phyloP scores from a whole-genome alignment of 805 yeast species.

The Sugiyamaella chiloensis region DNA sequence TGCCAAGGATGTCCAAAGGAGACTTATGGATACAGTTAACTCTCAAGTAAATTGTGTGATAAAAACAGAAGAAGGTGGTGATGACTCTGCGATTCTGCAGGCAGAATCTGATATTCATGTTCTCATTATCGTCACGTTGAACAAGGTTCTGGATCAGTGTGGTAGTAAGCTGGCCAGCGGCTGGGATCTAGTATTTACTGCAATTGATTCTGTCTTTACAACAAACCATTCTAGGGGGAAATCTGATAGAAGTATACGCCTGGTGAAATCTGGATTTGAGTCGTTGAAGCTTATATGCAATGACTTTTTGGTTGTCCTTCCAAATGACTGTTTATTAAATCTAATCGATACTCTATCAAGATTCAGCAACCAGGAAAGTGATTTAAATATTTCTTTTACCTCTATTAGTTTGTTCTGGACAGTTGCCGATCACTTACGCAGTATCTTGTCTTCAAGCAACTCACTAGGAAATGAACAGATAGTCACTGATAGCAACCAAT shows the following conservation, averaged over 20 bases:
- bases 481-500: constrained; percentile 14
- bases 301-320: constrained; percentile 74
- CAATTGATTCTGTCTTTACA: constrained; percentile 36
- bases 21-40: constrained; percentile 49
- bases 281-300: constrained; percentile 80
- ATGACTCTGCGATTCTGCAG: constrained; percentile 12
- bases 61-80: constrained; percentile 15
- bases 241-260: constrained; percentile 41
- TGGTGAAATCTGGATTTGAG: constrained; percentile 70
- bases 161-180: constrained; percentile 60
- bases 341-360: constrained; percentile 69
- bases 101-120: constrained; percentile 64
- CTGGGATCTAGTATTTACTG: constrained; percentile 71
- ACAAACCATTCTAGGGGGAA: constrained; percentile 33
- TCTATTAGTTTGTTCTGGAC: constrained; percentile 91
- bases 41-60: constrained; percentile 34
- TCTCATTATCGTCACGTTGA: constrained; percentile 58
- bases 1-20: constrained; percentile 25
- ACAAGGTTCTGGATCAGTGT: constrained; percentile 71
- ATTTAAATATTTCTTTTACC: constrained; percentile 84
- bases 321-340: constrained; percentile 57
- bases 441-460: constrained; percentile 22
- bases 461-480: constrained; percentile 21
- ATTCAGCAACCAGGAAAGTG: constrained; percentile 68
- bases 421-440: constrained; percentile 70